Conservation (phyloP, 2,329 filamentous ascomycete species). For the Cadophora malorum region DNA sequence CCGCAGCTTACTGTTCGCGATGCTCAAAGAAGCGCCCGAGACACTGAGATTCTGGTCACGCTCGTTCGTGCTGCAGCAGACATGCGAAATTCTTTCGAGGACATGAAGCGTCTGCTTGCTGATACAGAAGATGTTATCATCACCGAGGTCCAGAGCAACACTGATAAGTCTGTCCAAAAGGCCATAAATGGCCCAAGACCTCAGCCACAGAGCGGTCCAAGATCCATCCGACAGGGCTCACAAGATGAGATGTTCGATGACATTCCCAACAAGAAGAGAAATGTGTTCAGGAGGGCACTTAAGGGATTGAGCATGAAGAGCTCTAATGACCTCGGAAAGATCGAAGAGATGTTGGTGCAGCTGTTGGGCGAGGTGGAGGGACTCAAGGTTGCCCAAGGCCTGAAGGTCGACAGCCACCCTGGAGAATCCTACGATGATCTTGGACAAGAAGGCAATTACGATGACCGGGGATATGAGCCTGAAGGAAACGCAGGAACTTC, state of each 20-base stretch:
- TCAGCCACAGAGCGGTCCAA: slow-evolving; percentile 66
- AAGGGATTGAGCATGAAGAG: slow-evolving; percentile 90
- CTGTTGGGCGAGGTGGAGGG: slow-evolving; percentile 91
- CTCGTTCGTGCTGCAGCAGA: slow-evolving; percentile 93
- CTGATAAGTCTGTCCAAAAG: slow-evolving; percentile 83
- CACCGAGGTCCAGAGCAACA: slow-evolving; percentile 84
- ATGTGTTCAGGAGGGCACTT: slow-evolving; percentile 91
- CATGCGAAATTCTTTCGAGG: slow-evolving; percentile 95
- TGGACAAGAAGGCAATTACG: slow-evolving; percentile 66
- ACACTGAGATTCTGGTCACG: slow-evolving; percentile 95
- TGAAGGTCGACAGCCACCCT: slow-evolving; percentile 59
- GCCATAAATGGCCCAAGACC: slow-evolving; percentile 86
- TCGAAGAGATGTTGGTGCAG: slow-evolving; percentile 91
- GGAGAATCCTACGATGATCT: slow-evolving; percentile 73
- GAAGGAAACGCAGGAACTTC: slow-evolving; percentile 81
- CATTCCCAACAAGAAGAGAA: slow-evolving; percentile 79
- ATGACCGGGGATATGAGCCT: slow-evolving; percentile 79
- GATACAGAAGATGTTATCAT: slow-evolving; percentile 91
- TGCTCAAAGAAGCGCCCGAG: slow-evolving; percentile 92
- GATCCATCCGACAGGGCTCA: slow-evolving; percentile 52
- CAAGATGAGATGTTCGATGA: slow-evolving; percentile 62
- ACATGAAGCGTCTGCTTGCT: slow-evolving; percentile 90
- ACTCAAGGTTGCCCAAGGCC: slow-evolving; percentile 65
- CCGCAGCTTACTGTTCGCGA: slow-evolving; percentile 86
- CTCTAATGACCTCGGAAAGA: slow-evolving; percentile 83